These are phyloP conservation scores for Oidiodendron maius DNA, from an alignment of 495 filamentous ascomycete genomes.

Conservation along the genomic window DNA sequence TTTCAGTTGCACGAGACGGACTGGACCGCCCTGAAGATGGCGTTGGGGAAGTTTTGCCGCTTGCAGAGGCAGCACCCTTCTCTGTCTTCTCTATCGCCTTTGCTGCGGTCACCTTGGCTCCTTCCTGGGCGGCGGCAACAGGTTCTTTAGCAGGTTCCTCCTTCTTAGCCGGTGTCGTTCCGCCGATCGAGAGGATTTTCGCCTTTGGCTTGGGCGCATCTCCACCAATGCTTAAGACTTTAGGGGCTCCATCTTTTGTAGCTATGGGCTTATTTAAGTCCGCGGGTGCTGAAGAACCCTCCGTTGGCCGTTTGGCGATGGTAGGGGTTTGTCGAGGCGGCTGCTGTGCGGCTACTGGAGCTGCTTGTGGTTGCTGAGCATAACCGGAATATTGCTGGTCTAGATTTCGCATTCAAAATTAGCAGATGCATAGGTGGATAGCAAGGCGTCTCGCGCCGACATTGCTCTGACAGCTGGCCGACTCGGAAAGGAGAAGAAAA, in stretches of 20 bases:
- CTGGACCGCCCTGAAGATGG: conserved; percentile 74
- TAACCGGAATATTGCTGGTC: conserved; percentile 26
- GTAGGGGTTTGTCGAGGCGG: conserved; percentile 50
- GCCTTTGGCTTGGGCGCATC: conserved; percentile 52
- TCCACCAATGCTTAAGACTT: conserved; percentile 48
- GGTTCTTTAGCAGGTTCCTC: conserved; percentile 35
- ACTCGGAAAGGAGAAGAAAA: background rate
- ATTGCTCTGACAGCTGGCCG: no score
- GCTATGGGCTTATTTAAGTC: conserved; percentile 40
- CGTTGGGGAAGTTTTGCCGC: conserved; percentile 66
- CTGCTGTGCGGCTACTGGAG: conserved; percentile 29
- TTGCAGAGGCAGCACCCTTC: conserved; percentile 40
- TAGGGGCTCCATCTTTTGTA: conserved; percentile 39
- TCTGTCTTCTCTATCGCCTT: conserved; percentile 79
- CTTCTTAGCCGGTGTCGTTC: conserved; percentile 39
- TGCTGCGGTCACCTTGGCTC: conserved; percentile 66
- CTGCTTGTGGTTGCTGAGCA: conserved; percentile 43
- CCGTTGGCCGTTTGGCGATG: conserved; percentile 58
- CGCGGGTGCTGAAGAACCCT: conserved; percentile 30
- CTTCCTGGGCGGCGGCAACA: conserved; percentile 33
- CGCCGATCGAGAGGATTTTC: conserved; percentile 64
- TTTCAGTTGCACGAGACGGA: conserved; percentile 49
- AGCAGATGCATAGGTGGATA: background rate
- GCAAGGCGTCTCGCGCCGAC: no score
- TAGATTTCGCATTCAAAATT: background rate